Base-by-base conservation (phyloP, 306 rosid species). In the Gleditsia sinensis region DNA sequence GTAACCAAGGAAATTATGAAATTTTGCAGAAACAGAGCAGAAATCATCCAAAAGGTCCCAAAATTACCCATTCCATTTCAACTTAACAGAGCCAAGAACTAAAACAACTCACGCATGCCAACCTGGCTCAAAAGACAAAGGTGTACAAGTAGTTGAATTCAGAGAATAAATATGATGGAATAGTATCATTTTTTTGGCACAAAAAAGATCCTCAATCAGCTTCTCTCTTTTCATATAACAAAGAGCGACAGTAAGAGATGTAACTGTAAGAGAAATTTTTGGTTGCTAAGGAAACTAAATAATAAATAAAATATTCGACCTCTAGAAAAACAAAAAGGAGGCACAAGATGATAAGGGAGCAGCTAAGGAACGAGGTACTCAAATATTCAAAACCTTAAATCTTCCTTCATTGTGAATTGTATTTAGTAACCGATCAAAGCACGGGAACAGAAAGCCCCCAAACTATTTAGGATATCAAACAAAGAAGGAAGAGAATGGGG, bases 51-150 rank as follows among this genome's bases (percentile, higher is more conserved):
- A 50, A 75, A 37, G 72, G 82, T 13, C 48, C 56, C 33, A 62
- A 78, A 78, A 45, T 57, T 71, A 71, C 13, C 67, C 54, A 30
- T 43, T 72, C 42, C 74, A 56, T 63, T 54, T 27, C 51, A 61
- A 55, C 71, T 63, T 32, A 60, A 78, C 40, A 30, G 72, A 78
- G 54, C 74, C 53, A 55, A 11, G 46, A 61, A 43, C 39, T 62
- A 8, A 56, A 5, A 54, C 37, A 76, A 55, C 39, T 67, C 75
- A 45, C 6, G 10, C 67, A 53, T 50, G 45, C 71, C 58, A 69
- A 55, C 66, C 53, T 45, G 7, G 42, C 75, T 68, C 56, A 48
- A 36, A 14, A 78, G 53, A 20, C 33, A 49, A 64, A 37, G 6
- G 17, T 16, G n/a, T 0, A 45, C 1, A 62, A 58, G 17, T 36